Conservation (phyloP, 345 rosid species). For the Murraya koenigii region DNA sequence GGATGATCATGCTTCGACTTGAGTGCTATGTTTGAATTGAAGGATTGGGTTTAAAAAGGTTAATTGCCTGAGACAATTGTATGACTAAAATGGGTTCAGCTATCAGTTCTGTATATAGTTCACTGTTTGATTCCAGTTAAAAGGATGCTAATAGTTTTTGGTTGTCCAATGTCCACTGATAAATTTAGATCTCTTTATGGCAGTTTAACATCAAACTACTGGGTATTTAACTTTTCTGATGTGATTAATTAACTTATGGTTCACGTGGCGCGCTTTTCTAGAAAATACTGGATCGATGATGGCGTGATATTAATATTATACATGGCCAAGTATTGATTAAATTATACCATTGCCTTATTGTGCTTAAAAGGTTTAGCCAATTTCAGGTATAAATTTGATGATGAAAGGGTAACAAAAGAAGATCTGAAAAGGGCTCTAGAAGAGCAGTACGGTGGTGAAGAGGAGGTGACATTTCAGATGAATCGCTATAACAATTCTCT, state of each 20-base stretch:
- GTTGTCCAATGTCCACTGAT: background rate
- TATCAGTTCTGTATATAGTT: background rate
- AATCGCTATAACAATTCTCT: background rate
- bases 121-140: background rate
- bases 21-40: background rate
- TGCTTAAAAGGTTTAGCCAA: slow-evolving; percentile 2
- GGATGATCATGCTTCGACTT: background rate
- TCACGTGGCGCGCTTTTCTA: background rate
- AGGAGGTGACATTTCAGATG: slow-evolving; percentile 54
- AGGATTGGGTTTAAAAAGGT: background rate
- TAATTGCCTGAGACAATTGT: background rate
- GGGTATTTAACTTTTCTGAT: background rate
- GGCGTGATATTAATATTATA: background rate
- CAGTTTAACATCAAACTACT: background rate
- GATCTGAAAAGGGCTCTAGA: slow-evolving; percentile 88
- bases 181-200: background rate
- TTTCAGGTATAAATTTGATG: slow-evolving; percentile 95
- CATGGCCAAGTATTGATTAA: background rate
- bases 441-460: slow-evolving; percentile 99
- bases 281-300: background rate
- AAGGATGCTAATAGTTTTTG: background rate
- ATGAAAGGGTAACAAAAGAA: slow-evolving; percentile 96
- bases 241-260: background rate
- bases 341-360: background rate
- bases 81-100: background rate